Evolutionary conservation across 2,329 filamentous ascomycete species (phyloP), one percentile per base, ranked within the genome.

Genomic region (Camptophora hylomeconis): DNA sequence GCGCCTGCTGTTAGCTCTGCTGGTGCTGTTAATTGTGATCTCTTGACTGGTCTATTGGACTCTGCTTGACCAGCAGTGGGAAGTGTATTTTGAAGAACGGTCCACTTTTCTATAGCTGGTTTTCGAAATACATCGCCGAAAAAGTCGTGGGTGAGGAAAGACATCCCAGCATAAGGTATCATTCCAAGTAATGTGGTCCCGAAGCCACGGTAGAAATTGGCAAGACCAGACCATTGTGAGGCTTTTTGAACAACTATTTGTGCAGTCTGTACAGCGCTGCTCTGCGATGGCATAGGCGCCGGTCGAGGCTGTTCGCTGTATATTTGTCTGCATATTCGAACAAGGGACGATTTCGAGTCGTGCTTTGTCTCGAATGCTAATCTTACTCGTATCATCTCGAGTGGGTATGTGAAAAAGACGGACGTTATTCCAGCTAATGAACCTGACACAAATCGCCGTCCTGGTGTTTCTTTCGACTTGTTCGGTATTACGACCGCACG

Each of bases 181-280:
- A 98, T 98, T 44, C 89, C 89, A 36, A 92, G 65, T 4, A 98
- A 56, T 0, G 89, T 95, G 0, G 87, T 81, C 0, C 75, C 72
- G 53, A 98, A 98, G 27, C 89, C 89, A 26, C 89, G 75, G 57
- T 94, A 98, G 53, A 98, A 98, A 54, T 98, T 98, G 32, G 72
- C 57, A 1, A 95, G 52, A 3, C 87, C 87, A 7, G 66, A 67
- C 15, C 63, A 65, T 1, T 80, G 76, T 0, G 69, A 62, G 0
- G 67, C 59, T 7, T 61, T 57, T 13, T 66, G 61, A 1, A 72
- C 58, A 0, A 35, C 30, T 3, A 50, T 50, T 8, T 56, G 47
- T 2, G 57, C 50, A 2, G 53, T 41, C 8, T 52, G 51, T 7
- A 63, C 57, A 4, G 60, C 56, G 25, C 49, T 1, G 55, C 52